phyloP scores from a whole-genome alignment of 768 basidiomycete genomes.

The Lactarius akahatsu region DNA sequence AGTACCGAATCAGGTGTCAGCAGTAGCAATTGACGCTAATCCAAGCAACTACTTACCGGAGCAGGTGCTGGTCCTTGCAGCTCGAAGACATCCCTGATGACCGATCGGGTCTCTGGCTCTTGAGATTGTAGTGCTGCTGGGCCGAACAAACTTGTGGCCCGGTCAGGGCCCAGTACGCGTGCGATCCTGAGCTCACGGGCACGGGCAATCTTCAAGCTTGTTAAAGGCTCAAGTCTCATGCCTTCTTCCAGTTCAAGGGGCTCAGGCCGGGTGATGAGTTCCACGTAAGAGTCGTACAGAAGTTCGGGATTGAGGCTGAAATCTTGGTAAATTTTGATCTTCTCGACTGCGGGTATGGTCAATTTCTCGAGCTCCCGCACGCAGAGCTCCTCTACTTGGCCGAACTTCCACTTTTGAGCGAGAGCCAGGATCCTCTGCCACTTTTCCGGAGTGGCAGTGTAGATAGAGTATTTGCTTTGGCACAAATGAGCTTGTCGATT shows the following conservation, averaged over 20 bases:
- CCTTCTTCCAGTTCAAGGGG: slow-evolving; percentile 56
- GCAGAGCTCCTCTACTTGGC: slow-evolving; percentile 49
- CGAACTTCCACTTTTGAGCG: slow-evolving; percentile 55
- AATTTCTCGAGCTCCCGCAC: slow-evolving; percentile 52
- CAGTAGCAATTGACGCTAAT: neutral
- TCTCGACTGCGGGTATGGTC: slow-evolving; percentile 47
- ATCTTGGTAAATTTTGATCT: slow-evolving; percentile 55
- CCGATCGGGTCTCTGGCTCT: neutral
- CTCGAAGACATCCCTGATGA: neutral
- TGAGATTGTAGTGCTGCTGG: neutral
- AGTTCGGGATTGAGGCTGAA: slow-evolving; percentile 48
- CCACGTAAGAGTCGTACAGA: slow-evolving; percentile 53
- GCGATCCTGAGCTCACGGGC: slow-evolving; percentile 54
- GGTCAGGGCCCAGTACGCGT: neutral
- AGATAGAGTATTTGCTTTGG: slow-evolving; percentile 54
- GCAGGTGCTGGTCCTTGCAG: neutral
- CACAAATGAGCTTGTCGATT: slow-evolving; percentile 24
- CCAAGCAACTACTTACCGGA: neutral
- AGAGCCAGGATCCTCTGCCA: slow-evolving; percentile 59
- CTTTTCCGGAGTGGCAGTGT: slow-evolving; percentile 46
- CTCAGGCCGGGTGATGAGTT: slow-evolving; percentile 49
- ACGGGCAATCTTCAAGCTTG: slow-evolving; percentile 48
- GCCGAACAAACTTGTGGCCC: neutral
- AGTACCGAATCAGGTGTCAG: neutral
- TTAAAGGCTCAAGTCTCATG: slow-evolving; percentile 54